Conservation (phyloP, 2,329 filamentous ascomycete genomes). For the Ophiostoma montium region DNA sequence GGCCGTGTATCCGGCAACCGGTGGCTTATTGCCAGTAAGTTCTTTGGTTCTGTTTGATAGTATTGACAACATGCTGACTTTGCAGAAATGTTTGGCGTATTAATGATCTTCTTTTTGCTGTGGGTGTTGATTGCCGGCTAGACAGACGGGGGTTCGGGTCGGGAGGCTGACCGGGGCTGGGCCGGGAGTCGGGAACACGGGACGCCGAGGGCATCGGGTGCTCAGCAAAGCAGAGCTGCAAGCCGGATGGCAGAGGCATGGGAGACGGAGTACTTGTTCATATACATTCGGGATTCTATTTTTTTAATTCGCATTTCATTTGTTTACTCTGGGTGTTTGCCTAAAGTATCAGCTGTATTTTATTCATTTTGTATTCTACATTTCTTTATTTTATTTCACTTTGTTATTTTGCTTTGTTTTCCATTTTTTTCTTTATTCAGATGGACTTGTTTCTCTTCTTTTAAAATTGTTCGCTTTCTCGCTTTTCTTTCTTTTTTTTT, state of each 20-base stretch:
- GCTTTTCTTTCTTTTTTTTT: neutral
- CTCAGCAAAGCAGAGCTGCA: neutral
- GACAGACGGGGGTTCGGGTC: neutral
- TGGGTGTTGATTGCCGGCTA: constrained; percentile 54
- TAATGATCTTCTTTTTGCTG: constrained; percentile 86
- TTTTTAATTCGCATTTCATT: neutral
- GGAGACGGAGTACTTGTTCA: neutral
- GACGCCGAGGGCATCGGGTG: neutral
- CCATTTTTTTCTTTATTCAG: neutral
- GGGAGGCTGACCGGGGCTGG: neutral
- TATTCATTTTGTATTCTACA: neutral
- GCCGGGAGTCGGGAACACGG: neutral
- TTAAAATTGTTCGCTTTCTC: neutral
- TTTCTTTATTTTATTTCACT: neutral
- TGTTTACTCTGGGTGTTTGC: too few relatives aligned
- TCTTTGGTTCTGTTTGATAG: too few relatives aligned
- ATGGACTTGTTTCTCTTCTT: too few relatives aligned
- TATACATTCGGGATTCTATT: neutral
- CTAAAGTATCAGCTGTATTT: too few relatives aligned
- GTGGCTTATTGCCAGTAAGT: constrained; percentile 65
- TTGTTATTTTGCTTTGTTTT: neutral
- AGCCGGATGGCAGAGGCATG: neutral
- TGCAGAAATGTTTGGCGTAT: constrained; percentile 59
- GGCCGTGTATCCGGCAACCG: constrained; percentile 83
- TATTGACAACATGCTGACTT: neutral